These are phyloP conservation scores for Pulveroboletus frians DNA, from an alignment of 768 basidiomycete species.

Conservation along the genomic window DNA sequence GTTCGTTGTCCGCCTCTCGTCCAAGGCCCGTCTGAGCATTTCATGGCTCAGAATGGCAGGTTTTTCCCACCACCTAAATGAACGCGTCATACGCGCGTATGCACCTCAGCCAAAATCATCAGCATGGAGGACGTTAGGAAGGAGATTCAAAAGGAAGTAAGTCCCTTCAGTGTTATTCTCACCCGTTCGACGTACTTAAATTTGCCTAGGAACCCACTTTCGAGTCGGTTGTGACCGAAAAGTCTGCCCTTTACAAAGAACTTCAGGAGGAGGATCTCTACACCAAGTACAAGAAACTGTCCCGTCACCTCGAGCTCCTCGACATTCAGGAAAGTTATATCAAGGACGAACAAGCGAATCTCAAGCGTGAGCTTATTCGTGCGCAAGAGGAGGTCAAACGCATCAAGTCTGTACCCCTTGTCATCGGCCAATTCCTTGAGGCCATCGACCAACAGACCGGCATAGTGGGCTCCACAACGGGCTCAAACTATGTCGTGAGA, in stretches of 20 bases:
- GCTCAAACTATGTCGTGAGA: constrained; percentile 96
- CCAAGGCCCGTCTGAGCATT: not conserved
- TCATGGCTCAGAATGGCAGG: constrained; percentile 20
- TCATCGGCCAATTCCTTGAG: constrained; percentile 99
- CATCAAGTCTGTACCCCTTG: constrained; percentile 96
- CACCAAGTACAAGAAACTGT: constrained; percentile 94
- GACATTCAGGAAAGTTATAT: constrained; percentile 95
- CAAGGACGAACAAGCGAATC: constrained; percentile 96
- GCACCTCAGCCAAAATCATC: constrained; percentile 12
- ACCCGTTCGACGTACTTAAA: not conserved
- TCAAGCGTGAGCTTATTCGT: constrained; percentile 95
- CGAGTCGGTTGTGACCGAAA: constrained; percentile 82
- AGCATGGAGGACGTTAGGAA: constrained; percentile 89
- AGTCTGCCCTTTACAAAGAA: constrained; percentile 80
- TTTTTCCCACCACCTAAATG: constrained; percentile 24
- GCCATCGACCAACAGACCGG: constrained; percentile 96
- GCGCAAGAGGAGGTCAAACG: constrained; percentile 99
- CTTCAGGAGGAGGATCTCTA: constrained; percentile 91
- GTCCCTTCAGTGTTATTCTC: constrained; percentile 21
- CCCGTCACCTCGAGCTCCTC: constrained; percentile 92
- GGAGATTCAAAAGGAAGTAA: constrained; percentile 73
- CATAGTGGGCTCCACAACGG: constrained; percentile 96
- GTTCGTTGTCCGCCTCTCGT: constrained; percentile 6
- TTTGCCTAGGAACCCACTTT: constrained; percentile 77
- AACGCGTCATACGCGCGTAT: constrained; percentile 26